Conservation (phyloP, 1,284 basidiomycete genomes). For the Apiotrichum mycotoxinovorans region DNA sequence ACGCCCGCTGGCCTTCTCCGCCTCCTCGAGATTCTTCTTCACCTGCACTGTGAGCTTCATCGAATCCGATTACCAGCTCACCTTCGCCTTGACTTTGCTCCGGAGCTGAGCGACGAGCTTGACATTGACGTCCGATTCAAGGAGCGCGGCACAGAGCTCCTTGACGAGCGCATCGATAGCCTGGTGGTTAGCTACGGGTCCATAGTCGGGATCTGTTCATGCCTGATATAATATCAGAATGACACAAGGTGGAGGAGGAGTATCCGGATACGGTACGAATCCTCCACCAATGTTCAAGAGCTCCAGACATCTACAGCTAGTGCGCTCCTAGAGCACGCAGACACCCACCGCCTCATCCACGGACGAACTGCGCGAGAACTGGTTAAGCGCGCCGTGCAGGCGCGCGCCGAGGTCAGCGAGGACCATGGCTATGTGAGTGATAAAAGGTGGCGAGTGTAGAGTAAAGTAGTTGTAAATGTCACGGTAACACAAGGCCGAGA, state of each 20-base stretch:
- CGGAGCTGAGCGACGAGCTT: conserved; percentile 85
- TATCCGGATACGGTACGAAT: no score
- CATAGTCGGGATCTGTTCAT: no score
- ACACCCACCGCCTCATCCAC: conserved; percentile 76
- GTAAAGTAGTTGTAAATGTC: not conserved
- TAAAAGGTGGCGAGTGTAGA: not conserved
- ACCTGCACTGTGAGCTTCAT: conserved; percentile 26
- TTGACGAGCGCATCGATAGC: conserved; percentile 92
- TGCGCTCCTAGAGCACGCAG: no score
- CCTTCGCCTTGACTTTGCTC: conserved; percentile 83
- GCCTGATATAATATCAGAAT: no score
- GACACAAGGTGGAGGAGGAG: not conserved
- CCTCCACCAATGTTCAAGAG: no score
- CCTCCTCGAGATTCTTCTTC: conserved; percentile 56
- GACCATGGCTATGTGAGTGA: conserved; percentile 65
- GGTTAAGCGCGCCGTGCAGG: conserved; percentile 88
- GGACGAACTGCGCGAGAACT: conserved; percentile 77
- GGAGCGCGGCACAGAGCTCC: conserved; percentile 86
- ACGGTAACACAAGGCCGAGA: no score
- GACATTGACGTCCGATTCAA: conserved; percentile 98
- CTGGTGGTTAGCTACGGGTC: no score
- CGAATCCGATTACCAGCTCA: conserved; percentile 51
- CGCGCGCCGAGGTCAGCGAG: conserved; percentile 90
- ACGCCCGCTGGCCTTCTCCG: conserved; percentile 69
- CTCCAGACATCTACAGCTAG: no score